Conservation (phyloP, 139 green algal species). For the Deuterostichococcus epilithicus region DNA sequence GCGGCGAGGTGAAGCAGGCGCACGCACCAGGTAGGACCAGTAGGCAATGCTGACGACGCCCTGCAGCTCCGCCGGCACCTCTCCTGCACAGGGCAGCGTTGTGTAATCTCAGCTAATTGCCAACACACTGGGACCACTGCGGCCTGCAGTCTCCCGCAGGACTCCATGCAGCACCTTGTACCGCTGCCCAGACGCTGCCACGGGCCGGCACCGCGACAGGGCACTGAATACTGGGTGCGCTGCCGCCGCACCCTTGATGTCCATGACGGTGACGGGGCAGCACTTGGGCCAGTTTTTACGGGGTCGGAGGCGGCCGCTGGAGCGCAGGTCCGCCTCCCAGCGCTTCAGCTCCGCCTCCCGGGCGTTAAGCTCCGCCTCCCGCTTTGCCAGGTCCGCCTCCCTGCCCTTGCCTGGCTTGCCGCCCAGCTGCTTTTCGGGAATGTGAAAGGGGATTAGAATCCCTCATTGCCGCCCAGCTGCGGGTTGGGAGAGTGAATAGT, state of each 20-base stretch:
- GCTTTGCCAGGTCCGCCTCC: not conserved
- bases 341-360: constrained; percentile 39
- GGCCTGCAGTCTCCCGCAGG: too few species aligned
- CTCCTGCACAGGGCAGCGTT: not conserved
- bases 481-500: too few species aligned
- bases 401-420: not conserved
- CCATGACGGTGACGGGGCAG: constrained; percentile 47
- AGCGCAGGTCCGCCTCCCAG: constrained; percentile 35
- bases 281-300: constrained; percentile 61
- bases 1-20: not conserved
- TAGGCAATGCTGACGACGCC: not conserved
- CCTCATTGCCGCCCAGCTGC: too few species aligned
- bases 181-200: too few species aligned
- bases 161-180: too few species aligned
- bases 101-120: too few species aligned
- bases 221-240: not conserved
- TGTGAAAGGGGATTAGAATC: too few species aligned
- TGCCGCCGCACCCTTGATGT: constrained; percentile 34
- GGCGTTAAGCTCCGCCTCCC: constrained; percentile 38
- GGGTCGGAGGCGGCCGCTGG: constrained; percentile 15
- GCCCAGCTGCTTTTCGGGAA: too few species aligned
- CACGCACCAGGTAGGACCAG: constrained; percentile 7
- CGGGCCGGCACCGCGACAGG: too few species aligned
- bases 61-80: constrained; percentile 9
- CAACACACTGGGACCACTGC: too few species aligned